These are phyloP conservation scores for Fusarium xylarioides DNA, from an alignment of 2,329 filamentous ascomycete genomes.

Conservation along the genomic window DNA sequence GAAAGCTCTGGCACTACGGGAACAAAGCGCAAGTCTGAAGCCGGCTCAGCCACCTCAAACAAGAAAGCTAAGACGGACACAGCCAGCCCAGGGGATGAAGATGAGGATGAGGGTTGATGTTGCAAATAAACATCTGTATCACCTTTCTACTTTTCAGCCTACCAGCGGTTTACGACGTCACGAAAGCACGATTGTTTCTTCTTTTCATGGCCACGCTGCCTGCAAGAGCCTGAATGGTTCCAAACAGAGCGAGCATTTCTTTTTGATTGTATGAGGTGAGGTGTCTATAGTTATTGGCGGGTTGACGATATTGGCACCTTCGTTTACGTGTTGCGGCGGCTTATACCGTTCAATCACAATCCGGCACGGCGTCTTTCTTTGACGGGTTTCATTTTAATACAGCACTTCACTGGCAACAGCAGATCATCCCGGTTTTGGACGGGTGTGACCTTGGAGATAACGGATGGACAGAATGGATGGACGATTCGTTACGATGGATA, in stretches of 20 bases:
- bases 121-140: conserved; percentile 10
- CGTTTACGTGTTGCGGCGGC: conserved; percentile 19
- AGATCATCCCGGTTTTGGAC: conserved; percentile 38
- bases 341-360: background rate
- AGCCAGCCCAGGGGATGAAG: conserved; percentile 50
- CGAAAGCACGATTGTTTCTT: conserved; percentile 45
- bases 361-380: conserved; percentile 6
- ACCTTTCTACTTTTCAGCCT: conserved; percentile 43
- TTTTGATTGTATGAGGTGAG: conserved; percentile 16
- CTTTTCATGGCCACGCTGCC: conserved; percentile 25
- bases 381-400: conserved; percentile 46
- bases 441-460: conserved; percentile 43
- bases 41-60: conserved; percentile 56
- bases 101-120: conserved; percentile 55
- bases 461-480: conserved; percentile 55
- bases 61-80: conserved; percentile 67
- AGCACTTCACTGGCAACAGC: conserved; percentile 53
- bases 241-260: conserved; percentile 2
- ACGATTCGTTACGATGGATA: conserved; percentile 58
- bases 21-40: conserved; percentile 70
- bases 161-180: conserved; percentile 50
- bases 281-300: conserved; percentile 18
- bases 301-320: conserved; percentile 28
- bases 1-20: conserved; percentile 49
- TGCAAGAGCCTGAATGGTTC: background rate